Conservation (phyloP, 371 early-diverging fungal species). For the Rhizopus delemar region DNA sequence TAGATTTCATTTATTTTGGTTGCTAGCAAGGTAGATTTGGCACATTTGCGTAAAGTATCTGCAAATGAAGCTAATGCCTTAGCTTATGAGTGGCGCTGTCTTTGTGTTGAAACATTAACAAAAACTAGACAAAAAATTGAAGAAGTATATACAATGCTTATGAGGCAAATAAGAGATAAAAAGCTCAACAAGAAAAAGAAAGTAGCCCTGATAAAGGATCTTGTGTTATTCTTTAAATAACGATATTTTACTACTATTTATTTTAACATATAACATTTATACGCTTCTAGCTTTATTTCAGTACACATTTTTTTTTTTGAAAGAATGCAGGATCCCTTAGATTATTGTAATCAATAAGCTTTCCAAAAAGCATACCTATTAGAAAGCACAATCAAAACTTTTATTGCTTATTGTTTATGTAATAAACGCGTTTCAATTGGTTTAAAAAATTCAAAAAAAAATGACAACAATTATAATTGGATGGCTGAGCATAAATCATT, state of each 20-base stretch:
- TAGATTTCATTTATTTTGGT: constrained; percentile 80
- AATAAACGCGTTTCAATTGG: no score
- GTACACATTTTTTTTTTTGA: neutral
- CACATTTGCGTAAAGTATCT: constrained; percentile 70
- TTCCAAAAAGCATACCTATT: no score
- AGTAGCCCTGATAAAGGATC: constrained; percentile 48
- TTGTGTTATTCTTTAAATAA: constrained; percentile 44
- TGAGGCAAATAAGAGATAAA: constrained; percentile 76
- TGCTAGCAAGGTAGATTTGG: constrained; percentile 87
- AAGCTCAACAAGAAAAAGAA: constrained; percentile 60
- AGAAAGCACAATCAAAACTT: no score
- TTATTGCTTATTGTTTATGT: no score
- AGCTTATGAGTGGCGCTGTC: constrained; percentile 80
- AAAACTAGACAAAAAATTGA: constrained; percentile 87
- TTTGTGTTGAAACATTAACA: constrained; percentile 84
- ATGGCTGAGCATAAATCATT: no score
- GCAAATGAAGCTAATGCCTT: constrained; percentile 64
- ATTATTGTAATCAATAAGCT: no score
- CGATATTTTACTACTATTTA: constrained; percentile 3
- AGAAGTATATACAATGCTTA: constrained; percentile 72
- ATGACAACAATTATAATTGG: no score
- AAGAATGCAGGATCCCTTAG: no score
- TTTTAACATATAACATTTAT: neutral
- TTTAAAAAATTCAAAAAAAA: no score
- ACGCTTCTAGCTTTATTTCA: neutral